Base-by-base conservation (phyloP, 2,329 filamentous ascomycete genomes). In the Ophiocordyceps unilateralis region DNA sequence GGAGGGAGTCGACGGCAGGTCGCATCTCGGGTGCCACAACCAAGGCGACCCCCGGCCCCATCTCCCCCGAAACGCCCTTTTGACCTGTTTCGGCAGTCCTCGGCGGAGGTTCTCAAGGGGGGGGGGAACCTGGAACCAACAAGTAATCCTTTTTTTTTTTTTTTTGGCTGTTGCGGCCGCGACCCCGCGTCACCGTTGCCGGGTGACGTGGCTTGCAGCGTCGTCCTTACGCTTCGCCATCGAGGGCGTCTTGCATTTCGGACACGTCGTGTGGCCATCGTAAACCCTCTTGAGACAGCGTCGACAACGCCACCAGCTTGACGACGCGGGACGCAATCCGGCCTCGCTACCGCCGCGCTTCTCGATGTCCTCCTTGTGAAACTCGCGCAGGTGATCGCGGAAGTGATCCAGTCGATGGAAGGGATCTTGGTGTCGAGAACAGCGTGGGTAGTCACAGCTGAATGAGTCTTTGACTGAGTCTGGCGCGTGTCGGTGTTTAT, bases 321-420 rank as follows among this genome's bases (percentile, higher is more conserved):
- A 45, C 20, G 60, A 55, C 26, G 67, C 51, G 42, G 60, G 58
- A 45, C 67, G 61, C 40, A 53, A 57, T 10, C 60, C 51, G 39
- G 63, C n/a, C n/a, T n/a, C n/a, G n/a, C n/a, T 50, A 20, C 54
- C 55, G 23, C 65, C 64, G 17, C 68, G 65, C 58, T 68, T 68
- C 49, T 62, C 58, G 28, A 73, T 63, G 46, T 74, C 70, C 51
- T 77, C 73, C 43, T 61, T 61, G 60, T 77, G 73, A 47, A 61
- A 72, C 39, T 70, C 65, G 26, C 73, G 65, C 32, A 73, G 63
- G 52, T 77, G 73, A 45, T 74, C 71, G 32, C 72, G 64, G 52
- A 66, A 73, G 56, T 76, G 73, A 47, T 77, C 73, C 26, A 67
- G 64, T 28, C 73, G 65, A 49, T 63, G 61, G 50, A 76, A 76